Evolutionary conservation across 2,329 filamentous ascomycete genomes (phyloP).

Genomic region (Pseudocercospora fijiensis): DNA sequence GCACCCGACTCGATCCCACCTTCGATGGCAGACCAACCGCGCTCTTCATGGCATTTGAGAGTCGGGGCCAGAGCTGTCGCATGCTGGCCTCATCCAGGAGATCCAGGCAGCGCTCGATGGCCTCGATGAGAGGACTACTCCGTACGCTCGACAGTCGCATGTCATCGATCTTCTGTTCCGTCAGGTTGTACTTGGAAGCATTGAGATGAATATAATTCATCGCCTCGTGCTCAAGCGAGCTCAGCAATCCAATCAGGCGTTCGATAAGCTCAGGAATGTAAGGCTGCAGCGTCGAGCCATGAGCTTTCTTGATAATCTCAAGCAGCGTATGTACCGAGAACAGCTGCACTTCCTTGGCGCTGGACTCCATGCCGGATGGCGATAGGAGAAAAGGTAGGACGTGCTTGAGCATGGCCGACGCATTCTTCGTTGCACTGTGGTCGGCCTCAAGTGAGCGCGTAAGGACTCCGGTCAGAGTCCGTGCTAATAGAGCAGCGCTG

Average conservation of each 20-base stretch:
- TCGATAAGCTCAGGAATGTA: constrained; percentile 82
- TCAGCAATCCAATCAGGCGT: constrained; percentile 76
- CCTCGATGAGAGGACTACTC: constrained; percentile 85
- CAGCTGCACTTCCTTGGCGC: constrained; percentile 79
- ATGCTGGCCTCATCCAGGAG: constrained; percentile 78
- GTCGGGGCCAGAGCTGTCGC: constrained; percentile 65
- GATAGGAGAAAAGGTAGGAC: constrained; percentile 90
- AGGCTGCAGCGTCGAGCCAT: constrained; percentile 70
- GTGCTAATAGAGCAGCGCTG: constrained; percentile 78
- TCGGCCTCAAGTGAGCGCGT: constrained; percentile 83
- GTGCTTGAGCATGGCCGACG: constrained; percentile 76
- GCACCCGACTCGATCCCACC: constrained; percentile 80
- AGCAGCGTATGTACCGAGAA: constrained; percentile 80
- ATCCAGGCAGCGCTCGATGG: constrained; percentile 84
- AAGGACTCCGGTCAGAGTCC: constrained; percentile 78
- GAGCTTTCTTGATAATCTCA: constrained; percentile 83
- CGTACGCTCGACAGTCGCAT: constrained; percentile 78
- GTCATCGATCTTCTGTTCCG: constrained; percentile 86
- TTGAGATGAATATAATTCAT: constrained; percentile 93
- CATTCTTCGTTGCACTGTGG: constrained; percentile 63
- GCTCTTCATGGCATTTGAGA: constrained; percentile 78
- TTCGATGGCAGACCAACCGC: constrained; percentile 92
- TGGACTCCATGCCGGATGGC: constrained; percentile 82
- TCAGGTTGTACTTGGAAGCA: constrained; percentile 77
- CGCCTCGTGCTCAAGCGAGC: constrained; percentile 81